Percentiles rank a stretch among this genome's conserved stretches.
Conservation (phyloP, 345 rosid species). For the Eucalyptus cloeziana region DNA sequence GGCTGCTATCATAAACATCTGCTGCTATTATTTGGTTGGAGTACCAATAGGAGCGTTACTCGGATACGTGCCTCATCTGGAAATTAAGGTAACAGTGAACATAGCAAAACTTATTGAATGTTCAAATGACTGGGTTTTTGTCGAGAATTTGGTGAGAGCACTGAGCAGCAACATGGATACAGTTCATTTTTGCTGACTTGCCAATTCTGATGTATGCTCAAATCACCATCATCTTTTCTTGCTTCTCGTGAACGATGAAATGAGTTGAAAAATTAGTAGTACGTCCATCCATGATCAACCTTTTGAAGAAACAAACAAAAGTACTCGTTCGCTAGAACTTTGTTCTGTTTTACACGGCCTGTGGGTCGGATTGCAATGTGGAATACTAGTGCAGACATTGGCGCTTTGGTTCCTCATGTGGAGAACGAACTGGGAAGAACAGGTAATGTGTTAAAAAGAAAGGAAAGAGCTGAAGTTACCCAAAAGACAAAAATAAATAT, state of each 20-base stretch:
- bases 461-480: background rate
- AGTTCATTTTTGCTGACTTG: background rate
- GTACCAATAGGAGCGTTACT: conserved; percentile 25
- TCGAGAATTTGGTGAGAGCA: background rate
- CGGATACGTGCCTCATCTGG: conserved; percentile 9
- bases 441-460: background rate
- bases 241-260: background rate
- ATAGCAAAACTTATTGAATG: background rate
- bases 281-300: background rate
- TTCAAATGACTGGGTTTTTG: background rate
- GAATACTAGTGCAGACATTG: conserved; percentile 1
- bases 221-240: background rate
- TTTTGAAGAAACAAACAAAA: background rate
- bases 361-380: conserved; percentile 4
- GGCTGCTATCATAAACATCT: conserved; percentile 30
- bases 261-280: background rate
- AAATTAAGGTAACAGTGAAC: conserved; percentile 14
- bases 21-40: conserved; percentile 38
- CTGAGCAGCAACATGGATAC: background rate
- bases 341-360: background rate
- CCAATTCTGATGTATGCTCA: background rate
- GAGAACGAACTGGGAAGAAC: conserved; percentile 14
- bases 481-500: background rate
- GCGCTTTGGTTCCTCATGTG: background rate
- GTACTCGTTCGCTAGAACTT: background rate